phyloP scores from a whole-genome alignment of 225 moss, liverwort and hornwort genomes.

The Anthoceros angustus region DNA sequence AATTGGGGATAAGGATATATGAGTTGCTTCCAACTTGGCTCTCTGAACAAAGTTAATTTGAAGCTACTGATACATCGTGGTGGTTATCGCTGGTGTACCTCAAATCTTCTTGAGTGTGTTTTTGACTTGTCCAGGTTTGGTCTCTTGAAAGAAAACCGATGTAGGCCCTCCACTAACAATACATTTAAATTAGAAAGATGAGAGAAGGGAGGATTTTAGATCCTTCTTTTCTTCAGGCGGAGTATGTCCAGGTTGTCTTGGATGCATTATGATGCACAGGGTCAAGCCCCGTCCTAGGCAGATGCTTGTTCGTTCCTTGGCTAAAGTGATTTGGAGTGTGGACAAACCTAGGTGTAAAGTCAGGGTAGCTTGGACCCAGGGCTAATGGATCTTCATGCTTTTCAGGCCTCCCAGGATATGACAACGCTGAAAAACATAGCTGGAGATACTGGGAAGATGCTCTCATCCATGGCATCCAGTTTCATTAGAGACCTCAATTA shows the following conservation, averaged over 20 bases:
- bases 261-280: no score
- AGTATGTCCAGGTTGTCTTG: no score
- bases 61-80: neutral
- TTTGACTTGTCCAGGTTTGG: neutral
- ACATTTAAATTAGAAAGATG: no score
- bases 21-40: neutral
- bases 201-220: no score
- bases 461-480: slow-evolving; percentile 84
- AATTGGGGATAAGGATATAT: neutral
- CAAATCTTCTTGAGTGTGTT: neutral
- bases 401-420: slow-evolving; percentile 98
- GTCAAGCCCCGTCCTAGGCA: no score
- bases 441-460: slow-evolving; percentile 90
- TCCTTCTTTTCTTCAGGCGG: no score
- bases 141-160: neutral
- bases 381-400: slow-evolving; percentile 37
- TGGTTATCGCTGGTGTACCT: no score
- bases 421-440: slow-evolving; percentile 78
- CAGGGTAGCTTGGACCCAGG: no score
- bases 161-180: no score
- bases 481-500: slow-evolving; percentile 58
- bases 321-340: no score
- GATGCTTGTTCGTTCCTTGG: no score
- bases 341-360: no score
- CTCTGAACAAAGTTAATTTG: neutral